Evolutionary conservation across 1,284 basidiomycete genomes (phyloP).

Genomic region (Coniferiporia sulphurascens): DNA sequence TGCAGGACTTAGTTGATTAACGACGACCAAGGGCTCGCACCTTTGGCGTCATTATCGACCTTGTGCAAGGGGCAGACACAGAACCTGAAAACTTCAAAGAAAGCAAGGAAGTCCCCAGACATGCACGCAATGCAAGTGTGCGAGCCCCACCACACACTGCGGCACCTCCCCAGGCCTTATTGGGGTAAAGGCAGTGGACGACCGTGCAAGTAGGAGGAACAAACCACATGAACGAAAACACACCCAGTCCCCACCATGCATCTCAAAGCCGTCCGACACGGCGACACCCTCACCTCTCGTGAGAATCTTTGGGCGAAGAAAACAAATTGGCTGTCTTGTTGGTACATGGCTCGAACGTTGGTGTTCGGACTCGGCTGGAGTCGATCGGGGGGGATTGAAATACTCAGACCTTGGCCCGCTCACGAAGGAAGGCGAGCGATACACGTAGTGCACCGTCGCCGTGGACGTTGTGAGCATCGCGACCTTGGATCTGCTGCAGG

Average conservation of each 20-base stretch:
- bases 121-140: background rate
- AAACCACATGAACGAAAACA: conserved; percentile 1
- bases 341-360: conserved; percentile 44
- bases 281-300: conserved; percentile 9
- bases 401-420: conserved; percentile 63
- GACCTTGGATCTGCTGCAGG: conserved; percentile 43
- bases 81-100: no score
- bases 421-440: conserved; percentile 32
- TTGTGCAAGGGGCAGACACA: no score
- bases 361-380: conserved; percentile 45
- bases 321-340: conserved; percentile 33
- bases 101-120: no score
- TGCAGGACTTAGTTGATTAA: no score
- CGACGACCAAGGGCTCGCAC: no score
- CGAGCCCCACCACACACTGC: background rate
- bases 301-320: background rate
- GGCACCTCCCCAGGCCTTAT: background rate
- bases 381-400: conserved; percentile 44
- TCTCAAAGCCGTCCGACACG: conserved; percentile 13
- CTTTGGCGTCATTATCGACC: no score
- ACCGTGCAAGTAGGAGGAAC: background rate
- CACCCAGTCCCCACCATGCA: conserved; percentile 21
- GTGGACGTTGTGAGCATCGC: conserved; percentile 47
- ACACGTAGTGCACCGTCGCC: conserved; percentile 19
- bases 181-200: background rate